These are phyloP conservation scores for Xenoacremonium recifei DNA, from an alignment of 2,329 filamentous ascomycete genomes.

Conservation along the genomic window DNA sequence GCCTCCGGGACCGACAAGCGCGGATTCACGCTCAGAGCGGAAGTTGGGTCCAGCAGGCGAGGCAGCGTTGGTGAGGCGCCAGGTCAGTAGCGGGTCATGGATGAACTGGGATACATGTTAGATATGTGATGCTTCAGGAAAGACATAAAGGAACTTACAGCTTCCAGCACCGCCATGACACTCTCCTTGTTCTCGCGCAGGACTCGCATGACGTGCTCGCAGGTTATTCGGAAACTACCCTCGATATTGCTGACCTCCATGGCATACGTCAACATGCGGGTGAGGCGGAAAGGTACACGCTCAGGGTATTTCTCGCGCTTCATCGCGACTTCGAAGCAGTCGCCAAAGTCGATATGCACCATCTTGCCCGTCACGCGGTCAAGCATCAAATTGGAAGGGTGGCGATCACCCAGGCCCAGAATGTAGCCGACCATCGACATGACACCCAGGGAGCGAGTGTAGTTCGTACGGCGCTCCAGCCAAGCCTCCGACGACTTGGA, in stretches of 20 bases:
- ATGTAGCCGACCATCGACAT: conserved; percentile 99
- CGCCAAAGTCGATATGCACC: conserved; percentile 97
- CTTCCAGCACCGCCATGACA: conserved; percentile 96
- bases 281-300: conserved; percentile 94
- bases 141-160: conserved; percentile 60
- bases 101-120: conserved; percentile 68
- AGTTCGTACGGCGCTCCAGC: conserved; percentile 97
- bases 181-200: conserved; percentile 97
- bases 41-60: conserved; percentile 68
- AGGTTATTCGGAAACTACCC: conserved; percentile 96
- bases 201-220: conserved; percentile 97
- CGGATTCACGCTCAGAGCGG: conserved; percentile 57
- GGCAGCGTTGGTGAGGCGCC: conserved; percentile 73
- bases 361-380: conserved; percentile 96
- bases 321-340: conserved; percentile 99
- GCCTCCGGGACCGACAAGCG: conserved; percentile 45
- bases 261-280: conserved; percentile 97
- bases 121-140: neutral
- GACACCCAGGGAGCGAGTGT: conserved; percentile 92
- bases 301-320: conserved; percentile 99
- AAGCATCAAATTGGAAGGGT: conserved; percentile 97
- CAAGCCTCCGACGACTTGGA: conserved; percentile 97
- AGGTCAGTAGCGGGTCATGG: conserved; percentile 97
- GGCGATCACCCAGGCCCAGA: conserved; percentile 89
- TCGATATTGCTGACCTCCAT: conserved; percentile 99